Evolutionary conservation across 148 eudicot genomes (phyloP), one percentile per base, ranked within the genome.

Genomic region (Rheum nobile): DNA sequence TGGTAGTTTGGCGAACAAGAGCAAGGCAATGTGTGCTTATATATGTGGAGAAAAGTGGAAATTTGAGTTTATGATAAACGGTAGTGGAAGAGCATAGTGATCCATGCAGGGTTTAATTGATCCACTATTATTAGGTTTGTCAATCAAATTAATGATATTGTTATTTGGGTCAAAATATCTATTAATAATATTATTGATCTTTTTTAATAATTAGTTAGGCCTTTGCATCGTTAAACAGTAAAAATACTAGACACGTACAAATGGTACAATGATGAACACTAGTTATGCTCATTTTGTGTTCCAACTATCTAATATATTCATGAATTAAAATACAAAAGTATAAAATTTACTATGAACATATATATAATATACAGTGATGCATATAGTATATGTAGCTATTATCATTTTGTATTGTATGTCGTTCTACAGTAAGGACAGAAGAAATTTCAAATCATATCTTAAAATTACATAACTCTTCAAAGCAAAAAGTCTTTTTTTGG

Each of bases 101-200:
- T 65, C 70, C 70, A 65, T 65, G 70, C 70, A 65, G 70, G 70
- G 70, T 16, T 65, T 65, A 65, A 32, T 29, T 32, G 21, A 32
- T 16, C 39, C 39, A 34, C 70, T 31, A 31, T 65, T 65, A 32
- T 65, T 65, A 65, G 38, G 1, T 65, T 6, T 32, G n/a, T 31
- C 21, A 26, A 65, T 32, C 6, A 63, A 4, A 65, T 13, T 6
- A 32, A 59, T 9, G 6, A 24, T 21, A 6, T 7, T 16, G 3
- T 17, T 14, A 2, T 46, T 22, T 21, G 24, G 29, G 61, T 54
- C 31, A 22, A 54, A 26, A 28, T 29, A 59, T 52, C 21, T 21
- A 21, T 2, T 22, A 22, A 54, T 8, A 54, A 54, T 54, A 1
- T 8, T 54, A 22, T 54, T 21, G 28, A 54, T 2, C 28, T 22